These are phyloP conservation scores for Trichosporon sp. DNA, from an alignment of 1,284 basidiomycete species.

Conservation along the genomic window DNA sequence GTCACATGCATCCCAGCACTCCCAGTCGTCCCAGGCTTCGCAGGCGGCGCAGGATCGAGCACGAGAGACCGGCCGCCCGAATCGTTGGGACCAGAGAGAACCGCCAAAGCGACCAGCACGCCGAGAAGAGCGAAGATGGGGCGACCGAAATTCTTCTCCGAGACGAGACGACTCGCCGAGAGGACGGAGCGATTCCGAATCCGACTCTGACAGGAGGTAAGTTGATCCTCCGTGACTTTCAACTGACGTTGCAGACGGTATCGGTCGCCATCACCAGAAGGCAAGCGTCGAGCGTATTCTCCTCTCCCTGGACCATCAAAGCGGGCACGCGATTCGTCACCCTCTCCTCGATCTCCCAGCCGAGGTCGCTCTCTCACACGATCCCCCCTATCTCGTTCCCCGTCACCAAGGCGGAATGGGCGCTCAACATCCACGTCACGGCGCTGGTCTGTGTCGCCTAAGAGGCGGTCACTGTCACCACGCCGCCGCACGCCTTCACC, in stretches of 20 bases:
- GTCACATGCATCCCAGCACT: background rate
- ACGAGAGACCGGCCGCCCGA: background rate
- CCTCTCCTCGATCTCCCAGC: background rate
- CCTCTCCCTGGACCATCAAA: background rate
- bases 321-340: background rate
- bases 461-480: background rate
- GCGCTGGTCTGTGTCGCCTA: background rate
- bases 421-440: background rate
- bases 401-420: background rate
- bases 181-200: background rate
- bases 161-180: background rate
- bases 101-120: background rate
- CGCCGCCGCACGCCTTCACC: background rate
- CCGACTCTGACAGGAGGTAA: background rate
- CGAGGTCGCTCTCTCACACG: background rate
- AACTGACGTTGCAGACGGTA: background rate
- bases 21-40: background rate
- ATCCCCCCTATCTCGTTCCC: background rate
- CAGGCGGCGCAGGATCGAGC: background rate
- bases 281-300: background rate
- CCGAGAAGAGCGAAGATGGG: background rate
- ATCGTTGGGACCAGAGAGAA: background rate
- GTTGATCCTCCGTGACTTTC: too few species aligned
- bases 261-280: background rate
- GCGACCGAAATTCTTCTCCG: background rate